phyloP scores from a whole-genome alignment of 495 filamentous ascomycete species.

The Amphirosellinia nigrospora region DNA sequence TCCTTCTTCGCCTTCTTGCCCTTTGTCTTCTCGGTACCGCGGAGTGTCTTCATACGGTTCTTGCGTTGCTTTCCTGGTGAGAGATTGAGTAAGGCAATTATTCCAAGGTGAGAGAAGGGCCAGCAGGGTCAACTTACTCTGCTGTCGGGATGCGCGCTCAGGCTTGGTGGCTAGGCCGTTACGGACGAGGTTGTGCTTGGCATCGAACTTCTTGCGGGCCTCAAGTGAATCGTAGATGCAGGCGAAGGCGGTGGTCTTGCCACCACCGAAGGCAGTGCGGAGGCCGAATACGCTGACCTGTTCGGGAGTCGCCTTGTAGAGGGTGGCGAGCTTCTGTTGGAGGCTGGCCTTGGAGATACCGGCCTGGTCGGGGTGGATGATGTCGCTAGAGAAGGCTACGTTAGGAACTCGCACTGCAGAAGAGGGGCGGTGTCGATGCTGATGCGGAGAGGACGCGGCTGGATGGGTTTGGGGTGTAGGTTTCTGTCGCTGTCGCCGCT shows the following conservation, averaged over 20 bases:
- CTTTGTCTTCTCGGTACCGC: constrained; percentile 90
- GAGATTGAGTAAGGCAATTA: constrained; percentile 9
- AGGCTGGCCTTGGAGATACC: constrained; percentile 99
- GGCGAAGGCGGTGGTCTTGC: constrained; percentile 98
- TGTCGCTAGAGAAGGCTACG: constrained; percentile 69
- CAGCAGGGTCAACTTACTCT: constrained; percentile 76
- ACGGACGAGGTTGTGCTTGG: constrained; percentile 92
- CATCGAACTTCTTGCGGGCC: constrained; percentile 99
- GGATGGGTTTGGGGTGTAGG: neutral
- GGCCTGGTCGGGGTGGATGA: constrained; percentile 97
- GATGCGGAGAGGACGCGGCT: constrained; percentile 12
- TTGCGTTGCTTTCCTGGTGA: constrained; percentile 98
- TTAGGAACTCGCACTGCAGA: constrained; percentile 21
- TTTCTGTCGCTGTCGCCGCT: constrained; percentile 2
- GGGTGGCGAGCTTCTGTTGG: constrained; percentile 87
- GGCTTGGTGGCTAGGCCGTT: constrained; percentile 89
- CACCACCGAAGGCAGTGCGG: constrained; percentile 98
- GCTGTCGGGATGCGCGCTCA: constrained; percentile 96
- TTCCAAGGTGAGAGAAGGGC: neutral
- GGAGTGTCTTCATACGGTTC: constrained; percentile 98
- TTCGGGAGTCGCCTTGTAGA: constrained; percentile 98
- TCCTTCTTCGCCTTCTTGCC: constrained; percentile 84
- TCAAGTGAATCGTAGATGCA: constrained; percentile 97
- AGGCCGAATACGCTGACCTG: constrained; percentile 97
- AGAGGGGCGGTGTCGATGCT: neutral